Base-by-base conservation (phyloP, 2,329 filamentous ascomycete genomes). In the Moelleriella libera region DNA sequence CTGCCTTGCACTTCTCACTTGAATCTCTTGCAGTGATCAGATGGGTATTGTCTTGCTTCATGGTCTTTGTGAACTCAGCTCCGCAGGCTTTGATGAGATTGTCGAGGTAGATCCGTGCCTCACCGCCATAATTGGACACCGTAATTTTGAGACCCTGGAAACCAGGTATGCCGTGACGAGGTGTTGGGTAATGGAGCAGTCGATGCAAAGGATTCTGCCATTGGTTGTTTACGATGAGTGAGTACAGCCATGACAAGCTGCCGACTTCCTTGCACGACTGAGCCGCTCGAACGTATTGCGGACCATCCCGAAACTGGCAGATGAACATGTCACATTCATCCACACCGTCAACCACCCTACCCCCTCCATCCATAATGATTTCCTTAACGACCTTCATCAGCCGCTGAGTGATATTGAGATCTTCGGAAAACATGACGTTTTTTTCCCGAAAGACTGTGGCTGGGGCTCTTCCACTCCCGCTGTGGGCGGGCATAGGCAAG, bases 41-140 rank as follows among this genome's bases (percentile, higher is more conserved):
- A 66, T 98, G 92, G 0, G 89, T 97, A 62, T 98, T 97, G 52
- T 96, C 88, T 54, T 85, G 80, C 63, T 88, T 94, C 80, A 98
- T 85, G 0, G 88, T 94, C 67, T 94, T 94, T 31, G 92, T 98
- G 60, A 88, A 97, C 51, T 85, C 82, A 7, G 86, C 90, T 12
- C 92, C 92, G 12, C 83, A 75, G 29, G 88, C 88, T 50, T 72
- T 80, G 56, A 96, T 84, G 39, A 98, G 74, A 55, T 95, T 97
- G 63, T 97, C 89, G 5, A 98, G 74, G 58, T 97, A 98, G 46
- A 88, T 81, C 44, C 92, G 81, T 12, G 92, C 88, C 63, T 98
- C 92, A 32, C 92, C 92, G 43, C 88, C 88, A 60, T 98, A 98
- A 63, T 97, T 98, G 5, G 92, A 97, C 5, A 98, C 74, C 49